Percentiles rank a stretch among this genome's conserved stretches.
phyloP scores from a whole-genome alignment of 768 basidiomycete species.

The Boletus speciosus region DNA sequence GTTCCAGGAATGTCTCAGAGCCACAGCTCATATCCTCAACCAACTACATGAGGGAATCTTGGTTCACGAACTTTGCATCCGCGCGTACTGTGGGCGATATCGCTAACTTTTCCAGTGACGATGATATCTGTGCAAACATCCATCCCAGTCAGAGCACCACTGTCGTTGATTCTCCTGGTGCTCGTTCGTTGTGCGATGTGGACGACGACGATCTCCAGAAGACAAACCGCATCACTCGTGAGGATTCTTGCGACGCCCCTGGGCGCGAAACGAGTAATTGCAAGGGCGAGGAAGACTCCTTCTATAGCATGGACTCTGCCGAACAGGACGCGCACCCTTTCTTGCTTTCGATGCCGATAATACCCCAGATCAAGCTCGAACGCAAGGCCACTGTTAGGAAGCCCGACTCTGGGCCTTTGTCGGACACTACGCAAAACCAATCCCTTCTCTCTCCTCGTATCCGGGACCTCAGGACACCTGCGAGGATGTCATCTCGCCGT shows the following conservation, averaged over 20 bases:
- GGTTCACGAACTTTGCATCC: slow-evolving; percentile 11
- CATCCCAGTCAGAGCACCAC: slow-evolving; percentile 1
- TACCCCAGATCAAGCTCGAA: slow-evolving; percentile 27
- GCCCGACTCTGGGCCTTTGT: neutral
- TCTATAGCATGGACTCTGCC: slow-evolving; percentile 26
- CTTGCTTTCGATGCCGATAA: slow-evolving; percentile 28
- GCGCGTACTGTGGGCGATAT: slow-evolving; percentile 11
- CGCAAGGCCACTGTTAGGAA: slow-evolving; percentile 25
- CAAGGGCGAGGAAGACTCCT: slow-evolving; percentile 16
- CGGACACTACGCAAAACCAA: neutral
- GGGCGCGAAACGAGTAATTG: neutral
- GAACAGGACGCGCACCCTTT: slow-evolving; percentile 20
- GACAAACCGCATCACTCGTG: neutral
- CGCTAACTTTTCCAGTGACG: neutral
- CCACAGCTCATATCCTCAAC: slow-evolving; percentile 21
- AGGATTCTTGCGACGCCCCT: neutral
- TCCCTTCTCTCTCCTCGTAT: slow-evolving; percentile 22
- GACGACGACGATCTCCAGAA: neutral
- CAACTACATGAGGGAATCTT: slow-evolving; percentile 15
- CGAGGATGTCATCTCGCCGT: slow-evolving; percentile 17
- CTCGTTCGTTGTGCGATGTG: neutral
- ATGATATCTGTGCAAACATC: neutral
- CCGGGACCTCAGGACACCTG: slow-evolving; percentile 8
- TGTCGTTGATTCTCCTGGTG: neutral
- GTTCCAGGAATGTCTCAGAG: slow-evolving; percentile 22